Conservation (phyloP, 306 rosid genomes). For the Vicia villosa region DNA sequence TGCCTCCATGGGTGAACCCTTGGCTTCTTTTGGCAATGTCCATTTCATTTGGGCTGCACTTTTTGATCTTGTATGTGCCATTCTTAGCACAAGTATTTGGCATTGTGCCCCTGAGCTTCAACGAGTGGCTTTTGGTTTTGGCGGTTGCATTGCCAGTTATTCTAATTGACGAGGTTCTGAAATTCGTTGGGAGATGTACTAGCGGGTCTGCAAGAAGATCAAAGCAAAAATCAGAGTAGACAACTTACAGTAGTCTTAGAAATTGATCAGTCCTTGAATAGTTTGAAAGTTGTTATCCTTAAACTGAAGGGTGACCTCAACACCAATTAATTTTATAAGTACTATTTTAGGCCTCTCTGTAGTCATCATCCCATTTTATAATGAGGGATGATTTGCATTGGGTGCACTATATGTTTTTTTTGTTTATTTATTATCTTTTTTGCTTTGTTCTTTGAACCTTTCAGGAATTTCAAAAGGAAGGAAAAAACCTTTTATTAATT, state of each 20-base stretch:
- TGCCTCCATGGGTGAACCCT: conserved; percentile 99
- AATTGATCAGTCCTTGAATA: conserved; percentile 36
- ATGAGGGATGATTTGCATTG: conserved; percentile 44
- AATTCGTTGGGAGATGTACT: conserved; percentile 54
- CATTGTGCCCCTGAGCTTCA: conserved; percentile 78
- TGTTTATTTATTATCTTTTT: conserved; percentile 34
- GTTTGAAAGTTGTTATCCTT: conserved; percentile 21
- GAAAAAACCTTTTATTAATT: conserved; percentile 38
- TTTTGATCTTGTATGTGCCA: conserved; percentile 84
- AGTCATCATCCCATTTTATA: conserved; percentile 47
- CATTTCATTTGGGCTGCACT: conserved; percentile 83
- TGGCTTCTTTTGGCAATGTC: conserved; percentile 97
- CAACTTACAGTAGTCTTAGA: conserved; percentile 24
- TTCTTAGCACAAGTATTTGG: conserved; percentile 80
- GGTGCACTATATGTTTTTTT: conserved; percentile 38
- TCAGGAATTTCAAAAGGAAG: conserved; percentile 25
- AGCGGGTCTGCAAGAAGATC: conserved; percentile 47
- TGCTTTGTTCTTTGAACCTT: conserved; percentile 30
- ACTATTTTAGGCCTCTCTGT: conserved; percentile 43
- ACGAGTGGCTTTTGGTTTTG: conserved; percentile 63
- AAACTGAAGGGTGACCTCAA: conserved; percentile 46
- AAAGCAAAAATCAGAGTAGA: conserved; percentile 71
- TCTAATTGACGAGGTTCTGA: conserved; percentile 64
- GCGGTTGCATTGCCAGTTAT: conserved; percentile 58
- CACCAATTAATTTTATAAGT: conserved; percentile 38